A percentile compares a stretch with the other conserved stretches of the same genome.
Conservation (phyloP, 192 early-diverging fungal species). For the Coemansia sp. region DNA sequence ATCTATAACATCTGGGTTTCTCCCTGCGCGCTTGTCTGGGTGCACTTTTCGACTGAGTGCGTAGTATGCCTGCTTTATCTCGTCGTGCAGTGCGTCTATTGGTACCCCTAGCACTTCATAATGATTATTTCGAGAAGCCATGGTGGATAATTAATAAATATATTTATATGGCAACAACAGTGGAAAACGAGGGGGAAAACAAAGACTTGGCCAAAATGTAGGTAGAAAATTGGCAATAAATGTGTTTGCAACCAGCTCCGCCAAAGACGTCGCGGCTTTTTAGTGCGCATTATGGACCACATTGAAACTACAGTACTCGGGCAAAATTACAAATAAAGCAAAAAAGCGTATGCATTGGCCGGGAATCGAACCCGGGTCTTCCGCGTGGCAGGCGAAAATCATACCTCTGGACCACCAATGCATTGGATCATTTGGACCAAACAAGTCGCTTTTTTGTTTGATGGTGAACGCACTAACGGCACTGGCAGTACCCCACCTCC, state of each 20-base stretch:
- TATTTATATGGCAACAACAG: too few species aligned
- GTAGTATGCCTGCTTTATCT: slow-evolving; percentile 45
- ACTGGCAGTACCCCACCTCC: too few species aligned
- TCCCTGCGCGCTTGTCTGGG: slow-evolving; percentile 28
- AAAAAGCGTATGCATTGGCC: slow-evolving; percentile 62
- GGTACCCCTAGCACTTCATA: slow-evolving; percentile 27
- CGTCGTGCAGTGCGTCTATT: slow-evolving; percentile 17
- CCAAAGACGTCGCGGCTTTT: too few species aligned
- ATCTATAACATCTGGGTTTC: neutral
- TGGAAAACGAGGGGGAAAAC: too few species aligned
- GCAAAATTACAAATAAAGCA: too few species aligned
- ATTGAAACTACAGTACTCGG: too few species aligned
- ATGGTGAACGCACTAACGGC: too few species aligned
- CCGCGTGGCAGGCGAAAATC: slow-evolving; percentile 72
- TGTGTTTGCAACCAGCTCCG: too few species aligned
- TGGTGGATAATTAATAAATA: neutral
- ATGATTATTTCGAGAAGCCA: slow-evolving; percentile 7
- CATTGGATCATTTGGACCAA: neutral
- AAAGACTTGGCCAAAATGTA: too few species aligned
- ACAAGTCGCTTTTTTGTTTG: too few species aligned
- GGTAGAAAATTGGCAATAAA: too few species aligned
- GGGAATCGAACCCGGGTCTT: slow-evolving; percentile 79
- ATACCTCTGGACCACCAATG: slow-evolving; percentile 60
- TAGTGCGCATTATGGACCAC: too few species aligned
- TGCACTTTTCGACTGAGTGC: slow-evolving; percentile 31